Evolutionary conservation across 768 basidiomycete genomes (phyloP), one percentile per base, ranked within the genome.

Genomic region (Tylopilus intermedius): DNA sequence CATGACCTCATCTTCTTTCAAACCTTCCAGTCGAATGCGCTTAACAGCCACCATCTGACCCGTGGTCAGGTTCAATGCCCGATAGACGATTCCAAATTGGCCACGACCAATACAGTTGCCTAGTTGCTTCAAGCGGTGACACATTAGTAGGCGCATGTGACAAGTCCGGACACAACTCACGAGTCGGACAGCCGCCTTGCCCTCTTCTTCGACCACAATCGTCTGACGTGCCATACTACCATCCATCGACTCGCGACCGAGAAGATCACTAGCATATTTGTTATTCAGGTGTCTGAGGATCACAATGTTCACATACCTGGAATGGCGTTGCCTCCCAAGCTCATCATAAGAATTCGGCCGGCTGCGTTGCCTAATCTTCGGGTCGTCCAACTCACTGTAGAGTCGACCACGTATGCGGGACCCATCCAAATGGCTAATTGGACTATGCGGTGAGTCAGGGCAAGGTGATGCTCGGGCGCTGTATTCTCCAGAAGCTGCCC

Each of bases 31-130:
- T 47, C 87, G 77, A 61, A 99, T 95, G 29, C 92, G 85, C 73
- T 99, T 99, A 47, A 98, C 92, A n/a, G 95, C 95, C n/a, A 95
- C 94, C 83, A 91, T 95, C 69, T 95, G 90, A 14, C 95, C 95
- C 1, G 88, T 94, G 57, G 88, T 87, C 67, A 97, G 73, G 67
- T 99, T 94, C 53, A 99, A 76, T 11, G 95, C 94, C 13, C 92
- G 83, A 68, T 95, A 97, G 6, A 98, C 95, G 8, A 93, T 83
- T 27, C 95, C 95, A 68, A 97, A 98, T 73, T 98, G 95, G 8
- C 95, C 95, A 45, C 90, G 84, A 2, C 95, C 95, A 58, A 99
- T 95, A 67, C 92, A 94, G 70, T 96, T 94, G 29, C 95, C 95
- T 18, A 99, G 78, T 94, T 95, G 93, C 95, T 97, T 64, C 29